These are phyloP conservation scores for Aspergillus hortae DNA, from an alignment of 2,329 filamentous ascomycete species.

Conservation along the genomic window DNA sequence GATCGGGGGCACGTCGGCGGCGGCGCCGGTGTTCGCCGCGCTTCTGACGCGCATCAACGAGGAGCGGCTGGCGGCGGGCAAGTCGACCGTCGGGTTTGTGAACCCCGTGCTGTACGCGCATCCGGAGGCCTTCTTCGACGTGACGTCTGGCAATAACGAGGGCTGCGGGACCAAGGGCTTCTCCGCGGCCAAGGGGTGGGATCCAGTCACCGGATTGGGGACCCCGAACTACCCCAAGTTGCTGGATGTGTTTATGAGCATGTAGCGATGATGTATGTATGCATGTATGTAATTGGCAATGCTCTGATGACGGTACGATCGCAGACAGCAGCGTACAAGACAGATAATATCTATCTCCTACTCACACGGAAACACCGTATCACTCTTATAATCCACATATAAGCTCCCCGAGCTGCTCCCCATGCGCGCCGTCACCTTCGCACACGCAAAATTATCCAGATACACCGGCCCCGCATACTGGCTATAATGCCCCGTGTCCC, in stretches of 20 bases:
- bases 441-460: conserved; percentile 2
- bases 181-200: conserved; percentile 24
- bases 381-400: not conserved
- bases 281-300: not conserved
- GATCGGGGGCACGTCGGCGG: conserved; percentile 40
- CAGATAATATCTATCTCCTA: not conserved
- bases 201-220: conserved; percentile 34
- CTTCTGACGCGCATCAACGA: conserved; percentile 57
- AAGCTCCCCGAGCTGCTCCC: not conserved
- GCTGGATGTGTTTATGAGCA: not conserved
- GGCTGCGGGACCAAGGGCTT: conserved; percentile 31
- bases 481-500: conserved; percentile 2
- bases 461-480: conserved; percentile 9
- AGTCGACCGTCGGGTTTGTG: conserved; percentile 52
- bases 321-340: too few relatives aligned
- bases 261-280: not conserved
- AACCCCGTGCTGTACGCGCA: conserved; percentile 42
- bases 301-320: too few relatives aligned
- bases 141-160: conserved; percentile 27
- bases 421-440: conserved; percentile 5
- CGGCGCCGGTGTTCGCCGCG: conserved; percentile 53
- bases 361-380: not conserved
- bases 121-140: conserved; percentile 29
- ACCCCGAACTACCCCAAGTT: conserved; percentile 16
- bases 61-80: conserved; percentile 48